Evolutionary conservation across 768 basidiomycete species (phyloP), one percentile per base, ranked within the genome.

Genomic region (Russula earlei): DNA sequence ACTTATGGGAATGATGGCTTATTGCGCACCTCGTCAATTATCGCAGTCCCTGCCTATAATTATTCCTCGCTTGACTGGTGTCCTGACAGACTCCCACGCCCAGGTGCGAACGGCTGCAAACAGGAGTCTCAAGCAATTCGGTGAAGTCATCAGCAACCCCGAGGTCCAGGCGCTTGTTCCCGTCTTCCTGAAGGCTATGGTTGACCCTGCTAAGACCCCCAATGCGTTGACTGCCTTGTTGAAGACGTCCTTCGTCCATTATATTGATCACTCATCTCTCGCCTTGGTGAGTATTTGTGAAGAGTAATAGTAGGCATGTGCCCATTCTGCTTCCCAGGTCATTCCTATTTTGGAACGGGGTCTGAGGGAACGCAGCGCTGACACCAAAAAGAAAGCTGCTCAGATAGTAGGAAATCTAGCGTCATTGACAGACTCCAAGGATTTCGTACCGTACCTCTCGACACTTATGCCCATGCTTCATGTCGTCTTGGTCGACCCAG

Each of bases 341-440:
- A 82, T 98, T 57, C 96, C 96, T 0, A 95, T 99, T 63, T 73
- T 99, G 42, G 94, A 98, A 66, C 80, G 94, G 38, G 96, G 96
- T 40, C 72, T 98, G 31, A 81, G 85, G 58, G 94, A 98, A 66
- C 83, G 95, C 48, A 84, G 91, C 7, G 88, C 96, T 0, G 94
- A 97, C 54, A 89, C 84, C 12, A 98, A 98, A 74, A 88, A 87
- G 69, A 95, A 92, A 69, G 91, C 94, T 15, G 91, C 89, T 0
- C 93, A 94, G 68, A 97, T 98, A 57, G 90, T 98, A 43, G 96
- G 96, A n/a, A 97, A 98, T 68, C 78, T 98, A 55, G 88, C 91
- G 1, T 91, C 89, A 1, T 73, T 92, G 45, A 92, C 90, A 1
- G 89, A 91, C 59, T 79, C 88, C 0, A 88, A 86, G 65, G 96